phyloP scores from a whole-genome alignment of 805 yeast species.

The Candida lessepsii region DNA sequence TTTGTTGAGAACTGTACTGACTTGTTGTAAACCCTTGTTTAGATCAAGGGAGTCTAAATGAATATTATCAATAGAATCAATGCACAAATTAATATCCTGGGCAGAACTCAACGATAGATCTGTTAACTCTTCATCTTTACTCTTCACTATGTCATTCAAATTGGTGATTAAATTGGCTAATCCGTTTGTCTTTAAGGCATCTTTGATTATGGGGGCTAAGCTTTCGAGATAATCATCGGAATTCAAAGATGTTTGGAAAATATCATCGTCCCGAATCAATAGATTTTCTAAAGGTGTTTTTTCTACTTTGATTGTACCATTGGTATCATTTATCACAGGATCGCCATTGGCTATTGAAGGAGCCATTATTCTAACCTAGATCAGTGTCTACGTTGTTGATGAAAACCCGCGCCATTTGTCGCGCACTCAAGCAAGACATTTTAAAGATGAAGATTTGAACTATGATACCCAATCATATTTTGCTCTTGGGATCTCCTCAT shows the following conservation, averaged over 20 bases:
- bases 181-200: constrained; percentile 54
- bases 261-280: constrained; percentile 40
- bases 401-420: background rate
- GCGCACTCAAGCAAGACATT: too few relatives aligned
- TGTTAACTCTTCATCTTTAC: constrained; percentile 63
- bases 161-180: constrained; percentile 55
- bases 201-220: constrained; percentile 70
- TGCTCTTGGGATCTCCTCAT: constrained; percentile 44
- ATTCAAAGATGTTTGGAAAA: constrained; percentile 45
- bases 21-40: constrained; percentile 50
- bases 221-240: constrained; percentile 77
- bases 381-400: background rate
- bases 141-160: constrained; percentile 55
- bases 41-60: constrained; percentile 56
- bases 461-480: constrained; percentile 38
- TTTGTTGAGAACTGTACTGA: constrained; percentile 57
- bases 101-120: constrained; percentile 61
- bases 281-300: constrained; percentile 35
- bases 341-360: constrained; percentile 11
- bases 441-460: too few relatives aligned
- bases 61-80: constrained; percentile 61
- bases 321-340: background rate
- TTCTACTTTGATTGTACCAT: constrained; percentile 15
- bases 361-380: constrained; percentile 3
- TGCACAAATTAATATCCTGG: constrained; percentile 53